phyloP scores from a whole-genome alignment of 805 yeast species.

The Limtongia smithiae region DNA sequence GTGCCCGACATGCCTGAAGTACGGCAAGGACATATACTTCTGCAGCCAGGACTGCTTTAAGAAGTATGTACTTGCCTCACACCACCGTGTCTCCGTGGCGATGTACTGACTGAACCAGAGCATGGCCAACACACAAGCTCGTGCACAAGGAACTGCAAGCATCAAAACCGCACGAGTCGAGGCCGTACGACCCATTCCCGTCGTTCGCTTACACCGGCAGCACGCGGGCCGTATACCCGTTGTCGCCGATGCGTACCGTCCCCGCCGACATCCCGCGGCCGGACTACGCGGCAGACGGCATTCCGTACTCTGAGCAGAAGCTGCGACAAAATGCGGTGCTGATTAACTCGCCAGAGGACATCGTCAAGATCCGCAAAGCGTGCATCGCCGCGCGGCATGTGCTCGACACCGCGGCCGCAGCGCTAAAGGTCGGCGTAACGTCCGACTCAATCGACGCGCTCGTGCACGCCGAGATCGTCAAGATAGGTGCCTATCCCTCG shows the following conservation, averaged over 20 bases:
- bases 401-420: constrained; percentile 82
- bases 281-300: constrained; percentile 79
- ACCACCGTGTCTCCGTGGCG: constrained; percentile 18
- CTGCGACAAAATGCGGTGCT: constrained; percentile 64
- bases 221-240: constrained; percentile 75
- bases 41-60: constrained; percentile 84
- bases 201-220: constrained; percentile 68
- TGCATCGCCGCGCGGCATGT: constrained; percentile 78
- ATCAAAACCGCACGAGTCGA: constrained; percentile 7
- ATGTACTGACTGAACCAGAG: not conserved
- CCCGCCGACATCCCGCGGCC: constrained; percentile 72
- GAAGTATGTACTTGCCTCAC: constrained; percentile 9
- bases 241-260: constrained; percentile 64
- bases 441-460: constrained; percentile 87
- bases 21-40: constrained; percentile 58
- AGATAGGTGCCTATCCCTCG: constrained; percentile 88
- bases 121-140: constrained; percentile 55
- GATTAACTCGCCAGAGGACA: constrained; percentile 60
- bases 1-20: constrained; percentile 88
- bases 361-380: constrained; percentile 71
- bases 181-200: constrained; percentile 79
- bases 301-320: constrained; percentile 72
- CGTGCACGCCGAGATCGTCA: constrained; percentile 83
- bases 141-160: constrained; percentile 34
- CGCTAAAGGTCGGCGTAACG: constrained; percentile 80